phyloP scores from a whole-genome alignment of 2,329 filamentous ascomycete species.

The Stemphylium lycopersici region DNA sequence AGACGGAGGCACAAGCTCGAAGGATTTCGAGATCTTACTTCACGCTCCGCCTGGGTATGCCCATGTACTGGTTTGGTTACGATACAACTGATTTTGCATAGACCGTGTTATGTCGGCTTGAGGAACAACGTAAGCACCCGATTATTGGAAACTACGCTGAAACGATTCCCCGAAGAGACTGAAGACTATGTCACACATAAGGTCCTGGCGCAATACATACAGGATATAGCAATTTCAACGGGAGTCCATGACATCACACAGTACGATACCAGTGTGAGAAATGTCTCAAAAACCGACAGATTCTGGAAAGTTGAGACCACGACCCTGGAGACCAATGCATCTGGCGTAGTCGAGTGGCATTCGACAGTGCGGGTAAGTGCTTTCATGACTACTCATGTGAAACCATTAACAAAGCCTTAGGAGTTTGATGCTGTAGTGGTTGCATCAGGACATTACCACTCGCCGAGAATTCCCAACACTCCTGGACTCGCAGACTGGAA shows the following conservation, averaged over 20 bases:
- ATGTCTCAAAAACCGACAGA: slow-evolving; percentile 53
- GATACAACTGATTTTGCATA: slow-evolving; percentile 26
- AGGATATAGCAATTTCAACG: slow-evolving; percentile 60
- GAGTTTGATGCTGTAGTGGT: slow-evolving; percentile 59
- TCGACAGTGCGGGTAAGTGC: slow-evolving; percentile 7
- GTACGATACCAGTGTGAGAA: slow-evolving; percentile 66
- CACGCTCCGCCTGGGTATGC: slow-evolving; percentile 60
- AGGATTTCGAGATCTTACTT: slow-evolving; percentile 27
- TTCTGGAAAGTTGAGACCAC: slow-evolving; percentile 62
- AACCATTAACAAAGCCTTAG: slow-evolving; percentile 23
- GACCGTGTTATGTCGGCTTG: slow-evolving; percentile 60
- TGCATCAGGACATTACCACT: slow-evolving; percentile 63
- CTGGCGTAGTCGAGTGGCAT: slow-evolving; percentile 14
- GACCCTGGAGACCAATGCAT: slow-evolving; percentile 43
- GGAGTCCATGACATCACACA: slow-evolving; percentile 58
- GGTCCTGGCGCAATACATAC: slow-evolving; percentile 65
- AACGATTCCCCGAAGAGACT: slow-evolving; percentile 65
- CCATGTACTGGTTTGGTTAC: background rate
- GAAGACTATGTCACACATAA: slow-evolving; percentile 64
- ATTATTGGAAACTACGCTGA: slow-evolving; percentile 57
- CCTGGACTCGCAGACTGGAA: slow-evolving; percentile 57
- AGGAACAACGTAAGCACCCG: slow-evolving; percentile 61
- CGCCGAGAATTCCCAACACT: slow-evolving; percentile 57
- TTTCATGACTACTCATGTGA: fast-evolving
- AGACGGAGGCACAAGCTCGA: too few relatives aligned